Evolutionary conservation across 805 yeast species (phyloP).

Genomic region (Phaffomyces opuntiae): DNA sequence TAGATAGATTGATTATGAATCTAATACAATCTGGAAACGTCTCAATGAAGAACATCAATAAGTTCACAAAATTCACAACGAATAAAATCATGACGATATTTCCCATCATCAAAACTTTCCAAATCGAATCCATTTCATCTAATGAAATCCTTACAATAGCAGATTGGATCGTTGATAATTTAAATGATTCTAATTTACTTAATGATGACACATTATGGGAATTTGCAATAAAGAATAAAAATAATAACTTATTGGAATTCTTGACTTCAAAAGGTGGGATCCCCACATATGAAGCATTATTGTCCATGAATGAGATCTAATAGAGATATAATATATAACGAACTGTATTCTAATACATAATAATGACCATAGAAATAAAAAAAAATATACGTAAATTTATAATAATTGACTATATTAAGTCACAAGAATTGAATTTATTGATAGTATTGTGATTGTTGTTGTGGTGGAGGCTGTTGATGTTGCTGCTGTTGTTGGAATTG

Average conservation of each 20-base stretch:
- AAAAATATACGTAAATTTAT: neutral
- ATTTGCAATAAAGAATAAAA: constrained; percentile 4
- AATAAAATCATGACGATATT: constrained; percentile 1
- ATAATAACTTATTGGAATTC: constrained; percentile 7
- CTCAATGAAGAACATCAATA: neutral
- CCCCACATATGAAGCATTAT: constrained; percentile 15
- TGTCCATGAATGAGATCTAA: neutral
- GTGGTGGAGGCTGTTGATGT: constrained; percentile 6
- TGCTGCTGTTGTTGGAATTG: constrained; percentile 1
- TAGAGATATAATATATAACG: neutral
- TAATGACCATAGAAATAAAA: neutral
- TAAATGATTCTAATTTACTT: constrained; percentile 3
- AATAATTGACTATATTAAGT: neutral
- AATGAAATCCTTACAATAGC: constrained; percentile 4
- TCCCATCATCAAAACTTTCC: constrained; percentile 16
- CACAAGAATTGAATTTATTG: constrained; percentile 1
- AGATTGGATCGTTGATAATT: constrained; percentile 14
- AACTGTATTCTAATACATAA: neutral
- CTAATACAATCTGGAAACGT: constrained; percentile 4
- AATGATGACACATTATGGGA: constrained; percentile 19
- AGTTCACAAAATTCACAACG: constrained; percentile 7
- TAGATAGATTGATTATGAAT: constrained; percentile 2
- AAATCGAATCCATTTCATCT: neutral
- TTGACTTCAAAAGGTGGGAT: constrained; percentile 17
- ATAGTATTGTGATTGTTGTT: constrained; percentile 10